phyloP scores from a whole-genome alignment of 257 asterid genomes.

The Solanum pimpinellifolium region DNA sequence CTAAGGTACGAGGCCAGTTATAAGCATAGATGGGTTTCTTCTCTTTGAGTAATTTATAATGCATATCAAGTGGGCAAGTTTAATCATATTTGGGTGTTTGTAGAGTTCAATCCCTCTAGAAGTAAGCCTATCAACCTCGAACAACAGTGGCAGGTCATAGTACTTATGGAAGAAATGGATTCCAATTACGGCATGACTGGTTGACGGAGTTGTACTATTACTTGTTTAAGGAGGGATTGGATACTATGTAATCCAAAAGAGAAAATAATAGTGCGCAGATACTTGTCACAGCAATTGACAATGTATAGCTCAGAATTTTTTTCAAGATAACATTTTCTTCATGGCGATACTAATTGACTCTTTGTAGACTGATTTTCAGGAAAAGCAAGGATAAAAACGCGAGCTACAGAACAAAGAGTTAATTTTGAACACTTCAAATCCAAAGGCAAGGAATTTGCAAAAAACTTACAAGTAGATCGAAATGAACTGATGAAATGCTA shows the following conservation, averaged over 20 bases:
- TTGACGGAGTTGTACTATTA: constrained; percentile 50
- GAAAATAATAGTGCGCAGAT: constrained; percentile 13
- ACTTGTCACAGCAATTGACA: background rate
- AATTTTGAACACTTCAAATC: background rate
- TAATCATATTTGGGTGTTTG: background rate
- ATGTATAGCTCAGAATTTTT: background rate
- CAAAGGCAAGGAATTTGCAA: background rate
- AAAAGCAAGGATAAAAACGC: no score
- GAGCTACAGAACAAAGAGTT: background rate
- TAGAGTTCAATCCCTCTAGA: background rate
- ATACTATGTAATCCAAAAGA: constrained; percentile 38
- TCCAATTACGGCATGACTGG: constrained; percentile 37
- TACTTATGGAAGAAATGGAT: constrained; percentile 23
- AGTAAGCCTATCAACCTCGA: background rate
- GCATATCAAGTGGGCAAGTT: background rate
- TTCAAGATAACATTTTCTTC: background rate
- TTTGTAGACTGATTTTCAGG: background rate
- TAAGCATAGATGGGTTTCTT: background rate
- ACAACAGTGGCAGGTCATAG: background rate
- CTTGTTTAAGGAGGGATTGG: constrained; percentile 47
- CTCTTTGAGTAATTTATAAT: background rate
- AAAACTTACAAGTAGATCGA: background rate
- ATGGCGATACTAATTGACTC: background rate
- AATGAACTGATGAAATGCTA: background rate
- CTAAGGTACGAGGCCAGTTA: background rate